These are phyloP conservation scores for Monosporascus sp. DNA, from an alignment of 2,329 filamentous ascomycete species.

Conservation along the genomic window DNA sequence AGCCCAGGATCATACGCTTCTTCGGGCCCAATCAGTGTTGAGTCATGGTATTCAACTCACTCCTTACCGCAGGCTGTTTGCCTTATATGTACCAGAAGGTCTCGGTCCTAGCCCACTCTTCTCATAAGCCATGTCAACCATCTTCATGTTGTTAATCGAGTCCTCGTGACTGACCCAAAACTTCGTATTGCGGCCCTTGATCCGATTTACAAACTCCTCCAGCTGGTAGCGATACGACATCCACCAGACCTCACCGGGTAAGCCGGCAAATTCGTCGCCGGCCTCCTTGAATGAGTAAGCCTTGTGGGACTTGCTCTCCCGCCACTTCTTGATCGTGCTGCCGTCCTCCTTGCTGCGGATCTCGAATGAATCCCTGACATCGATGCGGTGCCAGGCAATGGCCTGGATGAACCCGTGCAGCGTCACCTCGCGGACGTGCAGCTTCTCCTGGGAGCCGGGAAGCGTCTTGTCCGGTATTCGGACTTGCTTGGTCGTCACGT, in stretches of 20 bases:
- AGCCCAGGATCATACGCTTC: too few relatives aligned
- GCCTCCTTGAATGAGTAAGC: constrained; percentile 30
- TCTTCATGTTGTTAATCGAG: constrained; percentile 37
- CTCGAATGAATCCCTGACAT: constrained; percentile 29
- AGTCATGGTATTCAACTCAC: too few relatives aligned
- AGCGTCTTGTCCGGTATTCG: constrained; percentile 16
- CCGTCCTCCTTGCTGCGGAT: constrained; percentile 19
- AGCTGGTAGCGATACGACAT: constrained; percentile 40
- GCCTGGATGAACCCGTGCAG: constrained; percentile 23
- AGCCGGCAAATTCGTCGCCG: constrained; percentile 12
- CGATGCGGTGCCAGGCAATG: constrained; percentile 29
- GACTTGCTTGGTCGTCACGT: constrained; percentile 14
- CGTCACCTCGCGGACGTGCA: constrained; percentile 20
- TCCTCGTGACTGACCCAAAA: constrained; percentile 37
- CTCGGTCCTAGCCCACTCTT: constrained; percentile 28
- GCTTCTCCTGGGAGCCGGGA: constrained; percentile 8
- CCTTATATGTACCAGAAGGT: constrained; percentile 7
- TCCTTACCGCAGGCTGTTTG: too few relatives aligned
- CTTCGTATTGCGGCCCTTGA: constrained; percentile 32
- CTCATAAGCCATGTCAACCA: constrained; percentile 41
- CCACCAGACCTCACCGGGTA: constrained; percentile 33
- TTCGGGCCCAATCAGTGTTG: too few relatives aligned
- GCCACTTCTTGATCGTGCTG: constrained; percentile 2
- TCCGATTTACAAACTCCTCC: constrained; percentile 44
- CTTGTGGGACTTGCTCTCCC: constrained; percentile 16